phyloP scores from a whole-genome alignment of 2,329 filamentous ascomycete genomes.

The Hymenoscyphus fraxineus region DNA sequence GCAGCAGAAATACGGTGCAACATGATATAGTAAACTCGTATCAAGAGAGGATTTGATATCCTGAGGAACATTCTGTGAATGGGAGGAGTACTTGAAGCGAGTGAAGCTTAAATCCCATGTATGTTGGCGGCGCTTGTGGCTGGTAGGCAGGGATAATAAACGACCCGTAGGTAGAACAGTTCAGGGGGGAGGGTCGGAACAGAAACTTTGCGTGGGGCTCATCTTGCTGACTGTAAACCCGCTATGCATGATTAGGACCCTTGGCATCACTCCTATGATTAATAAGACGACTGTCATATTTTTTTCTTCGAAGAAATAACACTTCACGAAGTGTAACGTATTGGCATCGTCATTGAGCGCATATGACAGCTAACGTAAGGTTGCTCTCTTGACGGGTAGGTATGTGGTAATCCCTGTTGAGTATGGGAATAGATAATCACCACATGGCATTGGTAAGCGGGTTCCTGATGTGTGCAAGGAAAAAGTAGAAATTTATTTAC shows the following conservation, averaged over 20 bases:
- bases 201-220: background rate
- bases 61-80: background rate
- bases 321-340: background rate
- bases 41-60: background rate
- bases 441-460: background rate
- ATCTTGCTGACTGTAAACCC: slow-evolving; percentile 1
- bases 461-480: background rate
- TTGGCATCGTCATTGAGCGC: slow-evolving; percentile 1
- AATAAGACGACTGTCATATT: background rate
- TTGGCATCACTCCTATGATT: slow-evolving; percentile 1
- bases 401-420: background rate
- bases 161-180: background rate
- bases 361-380: slow-evolving; percentile 3
- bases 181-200: background rate
- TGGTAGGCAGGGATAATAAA: background rate
- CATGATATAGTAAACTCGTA: background rate
- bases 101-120: slow-evolving; percentile 1
- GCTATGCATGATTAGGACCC: background rate
- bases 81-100: background rate
- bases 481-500: background rate
- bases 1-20: background rate
- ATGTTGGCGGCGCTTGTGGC: background rate
- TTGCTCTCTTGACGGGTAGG: background rate
- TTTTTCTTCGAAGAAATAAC: background rate
- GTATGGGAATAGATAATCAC: background rate